Evolutionary conservation across 2,329 filamentous ascomycete genomes (phyloP).

Genomic region (Ophiostoma triangulosporum): DNA sequence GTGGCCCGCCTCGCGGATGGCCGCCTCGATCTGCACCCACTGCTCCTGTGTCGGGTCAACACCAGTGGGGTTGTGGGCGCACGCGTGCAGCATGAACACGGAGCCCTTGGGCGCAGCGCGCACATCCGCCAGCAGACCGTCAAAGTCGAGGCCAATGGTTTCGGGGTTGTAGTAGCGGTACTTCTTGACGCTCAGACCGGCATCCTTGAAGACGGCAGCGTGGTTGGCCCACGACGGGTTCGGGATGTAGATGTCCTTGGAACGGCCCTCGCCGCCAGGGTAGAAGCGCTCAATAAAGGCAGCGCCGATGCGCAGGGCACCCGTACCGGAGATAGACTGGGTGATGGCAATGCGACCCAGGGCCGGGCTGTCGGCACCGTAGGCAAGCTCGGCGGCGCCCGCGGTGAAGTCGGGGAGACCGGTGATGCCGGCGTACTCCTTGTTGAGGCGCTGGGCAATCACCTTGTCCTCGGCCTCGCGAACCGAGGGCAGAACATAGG

Average conservation of each 20-base stretch:
- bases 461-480: constrained; percentile 79
- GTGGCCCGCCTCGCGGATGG: constrained; percentile 75
- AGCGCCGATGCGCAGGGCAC: constrained; percentile 85
- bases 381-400: constrained; percentile 80
- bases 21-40: constrained; percentile 81
- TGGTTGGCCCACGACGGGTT: constrained; percentile 98
- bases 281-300: constrained; percentile 89
- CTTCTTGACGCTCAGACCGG: constrained; percentile 78
- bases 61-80: constrained; percentile 95
- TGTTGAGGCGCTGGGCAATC: constrained; percentile 66
- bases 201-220: constrained; percentile 88
- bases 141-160: constrained; percentile 95
- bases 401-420: constrained; percentile 90
- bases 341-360: constrained; percentile 79
- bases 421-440: constrained; percentile 97
- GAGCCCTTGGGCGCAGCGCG: constrained; percentile 76
- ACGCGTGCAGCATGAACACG: constrained; percentile 89
- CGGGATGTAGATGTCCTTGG: constrained; percentile 92
- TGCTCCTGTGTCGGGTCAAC: constrained; percentile 86
- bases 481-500: constrained; percentile 92
- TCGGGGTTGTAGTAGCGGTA: constrained; percentile 99
- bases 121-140: constrained; percentile 82
- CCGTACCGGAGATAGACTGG: constrained; percentile 96
- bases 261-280: constrained; percentile 44
- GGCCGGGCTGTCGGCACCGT: constrained; percentile 62